A percentile compares a stretch with the other conserved stretches of the same genome.
These are phyloP conservation scores for Zopfia rhizophila DNA, from an alignment of 2,329 filamentous ascomycete genomes.

Conservation along the genomic window DNA sequence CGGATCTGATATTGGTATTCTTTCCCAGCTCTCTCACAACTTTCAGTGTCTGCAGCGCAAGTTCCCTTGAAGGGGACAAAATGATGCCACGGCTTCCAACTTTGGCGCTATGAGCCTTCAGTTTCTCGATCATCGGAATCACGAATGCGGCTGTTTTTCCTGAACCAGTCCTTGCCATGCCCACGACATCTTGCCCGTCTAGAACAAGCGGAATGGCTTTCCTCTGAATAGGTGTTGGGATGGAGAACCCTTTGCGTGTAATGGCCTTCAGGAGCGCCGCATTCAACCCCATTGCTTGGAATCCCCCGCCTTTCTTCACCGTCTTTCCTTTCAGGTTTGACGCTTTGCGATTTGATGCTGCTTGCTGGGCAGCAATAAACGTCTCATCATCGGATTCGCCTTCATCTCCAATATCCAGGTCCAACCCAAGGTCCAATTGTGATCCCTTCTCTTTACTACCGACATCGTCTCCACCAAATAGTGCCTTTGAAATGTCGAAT, in stretches of 20 bases:
- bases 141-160: constrained; percentile 99
- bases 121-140: constrained; percentile 95
- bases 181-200: constrained; percentile 93
- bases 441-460: constrained; percentile 48
- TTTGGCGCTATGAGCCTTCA: constrained; percentile 86
- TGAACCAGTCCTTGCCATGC: constrained; percentile 98
- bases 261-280: constrained; percentile 89
- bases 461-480: constrained; percentile 72
- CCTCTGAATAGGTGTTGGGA: constrained; percentile 96
- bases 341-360: constrained; percentile 86
- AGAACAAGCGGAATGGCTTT: constrained; percentile 94
- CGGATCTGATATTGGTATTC: constrained; percentile 90
- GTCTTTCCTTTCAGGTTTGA: constrained; percentile 84
- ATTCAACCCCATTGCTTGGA: constrained; percentile 93
- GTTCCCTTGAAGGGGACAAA: constrained; percentile 89
- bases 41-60: constrained; percentile 94
- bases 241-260: constrained; percentile 90
- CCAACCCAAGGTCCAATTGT: constrained; percentile 48
- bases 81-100: constrained; percentile 89
- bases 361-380: constrained; percentile 89
- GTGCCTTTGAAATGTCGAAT: constrained; percentile 84
- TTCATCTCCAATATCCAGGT: constrained; percentile 59
- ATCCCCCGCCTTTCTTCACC: constrained; percentile 95
- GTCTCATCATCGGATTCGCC: constrained; percentile 76
- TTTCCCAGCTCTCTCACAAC: constrained; percentile 94